phyloP scores from a whole-genome alignment of 441 rosid species.

The Pelargonium fulgidum region DNA sequence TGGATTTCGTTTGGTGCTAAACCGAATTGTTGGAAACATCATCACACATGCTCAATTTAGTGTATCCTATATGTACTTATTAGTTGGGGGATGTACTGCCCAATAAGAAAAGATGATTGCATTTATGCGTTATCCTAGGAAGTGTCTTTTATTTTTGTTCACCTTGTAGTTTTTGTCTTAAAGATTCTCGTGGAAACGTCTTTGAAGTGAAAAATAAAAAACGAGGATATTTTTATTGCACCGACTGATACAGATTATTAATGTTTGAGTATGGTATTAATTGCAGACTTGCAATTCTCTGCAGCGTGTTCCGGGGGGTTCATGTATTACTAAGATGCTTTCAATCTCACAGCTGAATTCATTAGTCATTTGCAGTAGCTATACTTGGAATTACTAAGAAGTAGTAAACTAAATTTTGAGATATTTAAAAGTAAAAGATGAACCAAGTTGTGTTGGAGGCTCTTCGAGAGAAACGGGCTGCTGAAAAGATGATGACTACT shows the following conservation, averaged over 20 bases:
- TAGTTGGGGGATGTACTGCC: neutral
- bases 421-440: constrained; percentile 5
- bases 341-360: neutral
- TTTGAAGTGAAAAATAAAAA: neutral
- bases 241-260: neutral
- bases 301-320: neutral
- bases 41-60: neutral
- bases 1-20: neutral
- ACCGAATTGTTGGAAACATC: neutral
- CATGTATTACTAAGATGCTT: neutral
- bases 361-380: neutral
- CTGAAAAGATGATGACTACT: constrained; percentile 17
- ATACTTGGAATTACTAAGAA: neutral
- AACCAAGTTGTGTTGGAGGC: constrained; percentile 11
- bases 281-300: neutral
- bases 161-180: neutral
- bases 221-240: neutral
- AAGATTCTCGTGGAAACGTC: neutral
- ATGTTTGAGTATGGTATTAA: neutral
- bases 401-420: neutral
- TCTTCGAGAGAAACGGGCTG: constrained; percentile 14
- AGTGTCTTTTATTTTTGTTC: neutral
- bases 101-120: neutral
- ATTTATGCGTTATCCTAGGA: constrained; percentile 1
- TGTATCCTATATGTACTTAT: neutral